Evolutionary conservation across 2,329 filamentous ascomycete genomes (phyloP).

Genomic region (Aspergillus sp.): DNA sequence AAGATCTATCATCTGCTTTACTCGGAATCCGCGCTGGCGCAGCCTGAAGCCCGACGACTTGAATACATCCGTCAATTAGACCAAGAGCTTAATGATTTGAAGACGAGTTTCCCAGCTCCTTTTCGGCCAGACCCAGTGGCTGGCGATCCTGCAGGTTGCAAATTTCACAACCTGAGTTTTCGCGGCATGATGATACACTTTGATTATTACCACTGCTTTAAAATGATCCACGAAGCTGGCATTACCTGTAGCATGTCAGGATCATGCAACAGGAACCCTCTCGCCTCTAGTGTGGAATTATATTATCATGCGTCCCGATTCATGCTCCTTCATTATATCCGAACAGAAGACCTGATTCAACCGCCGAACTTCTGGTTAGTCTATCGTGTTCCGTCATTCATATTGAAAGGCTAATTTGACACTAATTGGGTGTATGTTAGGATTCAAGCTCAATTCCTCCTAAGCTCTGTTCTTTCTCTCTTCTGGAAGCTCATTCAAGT

Average conservation of each 20-base stretch:
- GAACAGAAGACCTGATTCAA: slow-evolving; percentile 16
- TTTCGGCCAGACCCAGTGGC: slow-evolving; percentile 19
- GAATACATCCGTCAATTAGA: slow-evolving; percentile 26
- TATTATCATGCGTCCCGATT: slow-evolving; percentile 23
- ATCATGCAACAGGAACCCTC: slow-evolving; percentile 4
- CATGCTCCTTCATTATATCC: slow-evolving; percentile 20
- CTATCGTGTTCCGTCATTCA: background rate
- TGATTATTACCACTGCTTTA: slow-evolving; percentile 25
- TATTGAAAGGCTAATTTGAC: background rate
- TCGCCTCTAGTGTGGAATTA: slow-evolving; percentile 22
- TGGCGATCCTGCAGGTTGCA: slow-evolving; percentile 14
- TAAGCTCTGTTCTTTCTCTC: slow-evolving; percentile 16
- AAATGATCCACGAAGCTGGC: slow-evolving; percentile 23
- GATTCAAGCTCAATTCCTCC: slow-evolving; percentile 22
- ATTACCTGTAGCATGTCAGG: background rate
- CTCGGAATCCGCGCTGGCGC: slow-evolving; percentile 9
- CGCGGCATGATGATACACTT: slow-evolving; percentile 22
- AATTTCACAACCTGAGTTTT: slow-evolving; percentile 23
- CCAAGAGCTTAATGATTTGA: slow-evolving; percentile 20
- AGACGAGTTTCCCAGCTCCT: slow-evolving; percentile 14
- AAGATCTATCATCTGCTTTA: slow-evolving; percentile 21
- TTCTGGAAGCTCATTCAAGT: slow-evolving; percentile 11
- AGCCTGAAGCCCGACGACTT: slow-evolving; percentile 17
- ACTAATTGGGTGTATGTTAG: slow-evolving; percentile 1
- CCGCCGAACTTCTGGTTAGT: slow-evolving; percentile 21